Conservation (phyloP, 495 filamentous ascomycete species). For the Penicillium waksmanii region DNA sequence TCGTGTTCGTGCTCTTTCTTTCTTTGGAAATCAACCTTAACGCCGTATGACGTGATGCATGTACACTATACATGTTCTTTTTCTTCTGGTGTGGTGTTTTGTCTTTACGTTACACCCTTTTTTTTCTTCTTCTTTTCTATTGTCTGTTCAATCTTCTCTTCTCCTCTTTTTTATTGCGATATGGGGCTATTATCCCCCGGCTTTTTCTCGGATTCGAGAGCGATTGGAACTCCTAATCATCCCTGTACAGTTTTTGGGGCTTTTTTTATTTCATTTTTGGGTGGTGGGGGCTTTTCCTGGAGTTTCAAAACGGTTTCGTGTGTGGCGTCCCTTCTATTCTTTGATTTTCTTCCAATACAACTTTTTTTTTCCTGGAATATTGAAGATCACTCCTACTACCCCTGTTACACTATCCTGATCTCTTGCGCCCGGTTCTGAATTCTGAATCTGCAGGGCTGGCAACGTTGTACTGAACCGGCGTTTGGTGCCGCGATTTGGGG, state of each 20-base stretch:
- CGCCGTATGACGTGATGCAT: conserved; percentile 45
- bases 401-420: not conserved
- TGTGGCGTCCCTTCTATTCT: not conserved
- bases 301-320: conserved; percentile 11
- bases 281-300: not conserved
- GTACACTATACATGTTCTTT: conserved; percentile 41
- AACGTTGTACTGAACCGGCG: conserved; percentile 13
- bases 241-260: conserved; percentile 30
- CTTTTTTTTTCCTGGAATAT: not conserved
- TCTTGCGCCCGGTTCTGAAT: too few species aligned
- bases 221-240: conserved; percentile 22
- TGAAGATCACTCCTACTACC: not conserved
- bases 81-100: conserved; percentile 1
- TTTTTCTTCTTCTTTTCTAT: conserved; percentile 6
- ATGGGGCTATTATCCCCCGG: conserved; percentile 25
- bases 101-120: not conserved
- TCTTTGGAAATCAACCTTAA: conserved; percentile 20
- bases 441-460: not conserved
- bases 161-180: conserved; percentile 12
- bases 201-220: conserved; percentile 12
- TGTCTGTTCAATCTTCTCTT: not conserved
- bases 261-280: conserved; percentile 6
- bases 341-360: not conserved
- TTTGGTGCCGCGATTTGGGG: conserved; percentile 10
- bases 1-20: not conserved